Evolutionary conservation across 148 eudicot genomes (phyloP).

Genomic region (Chenopodium album): DNA sequence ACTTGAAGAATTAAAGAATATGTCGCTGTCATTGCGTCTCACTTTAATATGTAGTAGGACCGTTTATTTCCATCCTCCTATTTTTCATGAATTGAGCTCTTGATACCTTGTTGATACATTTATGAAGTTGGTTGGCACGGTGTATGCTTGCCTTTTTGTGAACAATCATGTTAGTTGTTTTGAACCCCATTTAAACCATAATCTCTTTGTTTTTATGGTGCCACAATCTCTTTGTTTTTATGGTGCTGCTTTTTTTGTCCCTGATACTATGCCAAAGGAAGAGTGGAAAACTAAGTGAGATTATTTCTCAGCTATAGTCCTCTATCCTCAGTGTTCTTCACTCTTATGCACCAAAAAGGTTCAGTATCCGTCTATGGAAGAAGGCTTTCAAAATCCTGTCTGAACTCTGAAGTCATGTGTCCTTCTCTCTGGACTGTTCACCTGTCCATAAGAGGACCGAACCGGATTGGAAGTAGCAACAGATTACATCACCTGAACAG

Average conservation of each 20-base stretch:
- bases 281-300: background rate
- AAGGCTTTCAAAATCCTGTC: background rate
- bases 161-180: background rate
- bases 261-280: background rate
- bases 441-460: background rate
- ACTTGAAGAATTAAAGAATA: background rate
- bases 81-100: background rate
- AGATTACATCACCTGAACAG: background rate
- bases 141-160: background rate
- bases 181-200: background rate
- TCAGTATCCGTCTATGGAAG: background rate
- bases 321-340: background rate
- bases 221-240: background rate
- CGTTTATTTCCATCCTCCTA: background rate
- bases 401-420: background rate
- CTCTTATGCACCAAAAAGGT: background rate
- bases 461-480: background rate
- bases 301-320: background rate
- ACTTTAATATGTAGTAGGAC: background rate
- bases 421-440: background rate
- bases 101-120: background rate
- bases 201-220: background rate
- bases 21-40: background rate
- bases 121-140: background rate
- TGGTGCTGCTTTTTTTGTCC: background rate